A percentile compares a stretch with the other conserved stretches of the same genome.
These are phyloP conservation scores for Macaranga tanarius DNA, from an alignment of 441 rosid species.

Conservation along the genomic window DNA sequence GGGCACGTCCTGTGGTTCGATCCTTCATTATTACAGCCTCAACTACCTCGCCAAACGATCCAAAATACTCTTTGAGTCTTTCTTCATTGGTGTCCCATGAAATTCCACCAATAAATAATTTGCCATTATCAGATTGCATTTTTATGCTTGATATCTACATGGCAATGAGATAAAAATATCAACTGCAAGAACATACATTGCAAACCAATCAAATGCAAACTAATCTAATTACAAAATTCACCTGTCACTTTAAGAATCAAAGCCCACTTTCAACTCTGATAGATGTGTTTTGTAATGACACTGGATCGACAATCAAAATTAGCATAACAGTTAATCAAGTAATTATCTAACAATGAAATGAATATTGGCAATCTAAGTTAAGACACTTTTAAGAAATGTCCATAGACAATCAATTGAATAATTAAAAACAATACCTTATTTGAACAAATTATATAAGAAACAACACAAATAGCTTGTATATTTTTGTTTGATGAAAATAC, in stretches of 20 bases:
- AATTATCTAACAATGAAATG: background rate
- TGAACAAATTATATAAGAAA: constrained; percentile 21
- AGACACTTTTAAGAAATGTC: background rate
- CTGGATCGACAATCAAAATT: constrained; percentile 29
- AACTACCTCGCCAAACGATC: constrained; percentile 81
- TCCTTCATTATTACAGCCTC: constrained; percentile 99
- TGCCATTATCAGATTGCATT: constrained; percentile 88
- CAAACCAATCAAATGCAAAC: constrained; percentile 5
- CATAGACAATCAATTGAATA: constrained; percentile 23
- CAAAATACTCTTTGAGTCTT: constrained; percentile 80
- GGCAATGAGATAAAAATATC: constrained; percentile 10
- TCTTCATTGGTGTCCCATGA: constrained; percentile 99
- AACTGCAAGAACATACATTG: background rate
- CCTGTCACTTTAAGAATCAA: background rate
- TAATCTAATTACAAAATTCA: background rate
- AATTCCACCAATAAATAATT: constrained; percentile 94
- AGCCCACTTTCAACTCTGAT: constrained; percentile 16
- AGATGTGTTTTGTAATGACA: constrained; percentile 1
- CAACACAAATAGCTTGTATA: constrained; percentile 1
- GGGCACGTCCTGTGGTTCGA: constrained; percentile 97
- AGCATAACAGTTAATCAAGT: constrained; percentile 13
- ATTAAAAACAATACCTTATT: constrained; percentile 33
- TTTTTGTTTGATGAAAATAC: constrained; percentile 9
- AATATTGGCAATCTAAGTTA: constrained; percentile 17
- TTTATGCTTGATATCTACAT: constrained; percentile 23